Base-by-base conservation (phyloP, 345 rosid species). In the Corchorus capsularis region DNA sequence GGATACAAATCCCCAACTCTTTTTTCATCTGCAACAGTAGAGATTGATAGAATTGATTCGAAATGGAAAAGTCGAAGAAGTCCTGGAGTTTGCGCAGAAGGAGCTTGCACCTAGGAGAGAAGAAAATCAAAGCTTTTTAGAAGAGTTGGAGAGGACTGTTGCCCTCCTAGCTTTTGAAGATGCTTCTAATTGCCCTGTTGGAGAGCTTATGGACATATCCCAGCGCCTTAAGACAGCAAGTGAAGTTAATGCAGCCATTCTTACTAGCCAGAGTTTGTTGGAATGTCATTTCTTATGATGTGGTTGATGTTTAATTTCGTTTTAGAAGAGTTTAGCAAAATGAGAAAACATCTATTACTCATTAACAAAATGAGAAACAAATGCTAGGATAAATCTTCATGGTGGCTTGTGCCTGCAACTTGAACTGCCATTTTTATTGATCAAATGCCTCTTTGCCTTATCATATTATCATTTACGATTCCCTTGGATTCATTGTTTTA, bases 1-100 rank as follows among this genome's bases (percentile, higher is more conserved):
- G 82, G 97, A 96, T 79, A 94, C 95, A 41, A 94, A 96, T 78
- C 98, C 97, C 0, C 98, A 91, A 84, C 89, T 96, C 49, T 96
- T 91, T 86, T 96, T 96, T 85, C 99, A 96, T 82, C 99, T 96
- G 67, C 99, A 96, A 82, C 99, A 96, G 78, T 98, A 96, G 78
- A 91, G 94, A 80, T 82, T 96, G 85, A 96, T 96, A 78, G 99
- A 96, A 82, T 81, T 96, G 6, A 96, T 96, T 83, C 90, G 99
- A 19, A 89, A 92, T 78, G 97, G 99, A 54, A 96, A 81, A 78
- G 83, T 95, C 63, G 95, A 91, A 57, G 99, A 94, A 84, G 98
- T 98, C 70, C 81, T 94, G 80, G 97, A 94, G 85, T 96, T 96
- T 87, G 98, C 99, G 67, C 99, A 94, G 79, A 98, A 94, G 82